phyloP scores from a whole-genome alignment of 2,329 filamentous ascomycete genomes.

The Colletotrichum sp. region DNA sequence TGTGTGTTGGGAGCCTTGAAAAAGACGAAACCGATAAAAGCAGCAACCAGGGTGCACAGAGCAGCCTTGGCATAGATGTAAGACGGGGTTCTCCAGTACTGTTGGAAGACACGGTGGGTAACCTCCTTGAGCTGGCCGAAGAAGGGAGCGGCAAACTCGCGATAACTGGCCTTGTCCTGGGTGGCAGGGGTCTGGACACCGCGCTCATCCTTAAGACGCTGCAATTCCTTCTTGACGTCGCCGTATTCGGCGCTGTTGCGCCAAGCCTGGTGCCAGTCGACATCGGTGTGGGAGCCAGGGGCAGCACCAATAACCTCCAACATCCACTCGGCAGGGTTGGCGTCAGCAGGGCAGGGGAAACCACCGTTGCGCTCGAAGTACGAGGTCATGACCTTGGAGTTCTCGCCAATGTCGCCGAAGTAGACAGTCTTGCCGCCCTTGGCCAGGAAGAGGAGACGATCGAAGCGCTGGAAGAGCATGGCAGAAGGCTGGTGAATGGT shows the following conservation, averaged over 20 bases:
- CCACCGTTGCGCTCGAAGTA: conserved; percentile 82
- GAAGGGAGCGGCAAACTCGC: conserved; percentile 84
- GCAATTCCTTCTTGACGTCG: conserved; percentile 61
- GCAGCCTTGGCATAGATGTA: conserved; percentile 86
- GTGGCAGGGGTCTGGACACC: conserved; percentile 32
- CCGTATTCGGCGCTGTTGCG: conserved; percentile 61
- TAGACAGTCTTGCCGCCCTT: conserved; percentile 81
- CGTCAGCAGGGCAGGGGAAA: conserved; percentile 65
- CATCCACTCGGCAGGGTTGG: conserved; percentile 88
- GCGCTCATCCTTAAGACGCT: conserved; percentile 58
- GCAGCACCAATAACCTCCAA: conserved; percentile 66
- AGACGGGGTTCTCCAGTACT: conserved; percentile 88
- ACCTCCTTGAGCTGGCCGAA: conserved; percentile 70
- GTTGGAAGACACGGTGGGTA: conserved; percentile 78
- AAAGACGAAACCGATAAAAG: conserved; percentile 87
- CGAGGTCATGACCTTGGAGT: conserved; percentile 68
- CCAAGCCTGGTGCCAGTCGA: conserved; percentile 71
- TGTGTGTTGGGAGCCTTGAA: conserved; percentile 73
- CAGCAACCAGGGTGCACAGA: conserved; percentile 67
- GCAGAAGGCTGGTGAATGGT: conserved; percentile 98
- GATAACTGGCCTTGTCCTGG: conserved; percentile 54
- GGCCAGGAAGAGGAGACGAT: conserved; percentile 78
- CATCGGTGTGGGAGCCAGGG: conserved; percentile 65
- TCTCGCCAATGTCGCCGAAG: conserved; percentile 79
- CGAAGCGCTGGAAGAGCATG: conserved; percentile 91